These are phyloP conservation scores for Phytophthora colocasiae DNA, from an alignment of 352 stramenopile species.

Conservation along the genomic window DNA sequence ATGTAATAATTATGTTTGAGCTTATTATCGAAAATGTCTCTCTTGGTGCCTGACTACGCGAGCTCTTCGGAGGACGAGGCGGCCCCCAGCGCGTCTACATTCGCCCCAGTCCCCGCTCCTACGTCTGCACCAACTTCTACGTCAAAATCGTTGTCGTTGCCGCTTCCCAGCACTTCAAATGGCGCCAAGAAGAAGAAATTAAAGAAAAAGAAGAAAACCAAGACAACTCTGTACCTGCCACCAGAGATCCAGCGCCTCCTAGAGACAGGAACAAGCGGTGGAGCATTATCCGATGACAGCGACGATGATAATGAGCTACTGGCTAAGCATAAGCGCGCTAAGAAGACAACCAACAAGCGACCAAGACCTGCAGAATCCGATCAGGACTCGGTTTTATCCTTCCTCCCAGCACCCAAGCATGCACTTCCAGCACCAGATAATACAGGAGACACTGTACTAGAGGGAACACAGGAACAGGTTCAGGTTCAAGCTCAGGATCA, in stretches of 20 bases:
- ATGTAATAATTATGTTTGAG: too few relatives aligned
- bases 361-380: constrained; percentile 15
- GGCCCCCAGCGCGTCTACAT: not conserved
- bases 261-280: constrained; percentile 38
- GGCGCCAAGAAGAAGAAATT: constrained; percentile 23
- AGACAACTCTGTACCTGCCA: constrained; percentile 58
- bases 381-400: constrained; percentile 47
- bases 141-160: not conserved
- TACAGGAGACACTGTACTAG: not conserved
- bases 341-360: constrained; percentile 46
- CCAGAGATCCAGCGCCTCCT: constrained; percentile 66
- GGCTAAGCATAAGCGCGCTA: constrained; percentile 57
- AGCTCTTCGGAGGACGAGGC: constrained; percentile 64
- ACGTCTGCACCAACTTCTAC: not conserved
- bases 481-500: not conserved
- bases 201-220: constrained; percentile 49
- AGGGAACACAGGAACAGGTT: constrained; percentile 20
- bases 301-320: constrained; percentile 55
- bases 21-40: too few relatives aligned
- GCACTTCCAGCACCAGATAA: constrained; percentile 29
- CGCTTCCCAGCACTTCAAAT: not conserved
- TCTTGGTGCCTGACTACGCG: constrained; percentile 62
- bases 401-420: constrained; percentile 72
- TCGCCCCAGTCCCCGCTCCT: not conserved
- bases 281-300: constrained; percentile 38